Evolutionary conservation across 176 grass and related monocot species (phyloP).

Genomic region (Miscanthus lutarioriparius): DNA sequence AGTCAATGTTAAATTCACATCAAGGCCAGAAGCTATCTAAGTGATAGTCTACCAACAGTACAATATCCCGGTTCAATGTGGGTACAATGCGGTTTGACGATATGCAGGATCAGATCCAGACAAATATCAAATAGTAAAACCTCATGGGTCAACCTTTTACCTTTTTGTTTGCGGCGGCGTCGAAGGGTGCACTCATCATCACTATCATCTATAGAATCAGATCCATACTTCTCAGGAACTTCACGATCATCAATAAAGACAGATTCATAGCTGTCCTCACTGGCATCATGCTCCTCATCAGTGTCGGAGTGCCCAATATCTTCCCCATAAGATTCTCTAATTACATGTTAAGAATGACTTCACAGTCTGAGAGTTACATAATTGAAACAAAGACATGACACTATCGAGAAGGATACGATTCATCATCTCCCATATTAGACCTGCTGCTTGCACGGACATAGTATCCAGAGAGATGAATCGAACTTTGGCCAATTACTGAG

Average conservation of each 20-base stretch:
- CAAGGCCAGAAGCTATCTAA: background rate
- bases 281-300: slow-evolving; percentile 49
- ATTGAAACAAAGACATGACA: background rate
- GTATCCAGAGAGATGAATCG: slow-evolving; percentile 73
- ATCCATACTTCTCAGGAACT: slow-evolving; percentile 46
- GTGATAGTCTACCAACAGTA: background rate
- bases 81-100: background rate
- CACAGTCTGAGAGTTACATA: background rate
- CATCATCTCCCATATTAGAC: slow-evolving; percentile 26
- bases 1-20: slow-evolving; percentile 10
- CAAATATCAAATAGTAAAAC: slow-evolving; percentile 11
- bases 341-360: slow-evolving; percentile 39
- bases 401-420: slow-evolving; percentile 67
- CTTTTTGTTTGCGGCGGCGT: slow-evolving; percentile 33
- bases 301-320: slow-evolving; percentile 77
- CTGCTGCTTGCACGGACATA: slow-evolving; percentile 38
- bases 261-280: slow-evolving; percentile 90
- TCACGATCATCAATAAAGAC: slow-evolving; percentile 95
- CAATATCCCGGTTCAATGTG: background rate
- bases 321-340: slow-evolving; percentile 87
- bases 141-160: slow-evolving; percentile 24
- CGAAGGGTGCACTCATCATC: slow-evolving; percentile 40
- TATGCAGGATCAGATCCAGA: background rate
- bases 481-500: slow-evolving; percentile 74
- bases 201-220: slow-evolving; percentile 67